Evolutionary conservation across 2,329 filamentous ascomycete genomes (phyloP).

Genomic region (Colletotrichum chlorophyti): DNA sequence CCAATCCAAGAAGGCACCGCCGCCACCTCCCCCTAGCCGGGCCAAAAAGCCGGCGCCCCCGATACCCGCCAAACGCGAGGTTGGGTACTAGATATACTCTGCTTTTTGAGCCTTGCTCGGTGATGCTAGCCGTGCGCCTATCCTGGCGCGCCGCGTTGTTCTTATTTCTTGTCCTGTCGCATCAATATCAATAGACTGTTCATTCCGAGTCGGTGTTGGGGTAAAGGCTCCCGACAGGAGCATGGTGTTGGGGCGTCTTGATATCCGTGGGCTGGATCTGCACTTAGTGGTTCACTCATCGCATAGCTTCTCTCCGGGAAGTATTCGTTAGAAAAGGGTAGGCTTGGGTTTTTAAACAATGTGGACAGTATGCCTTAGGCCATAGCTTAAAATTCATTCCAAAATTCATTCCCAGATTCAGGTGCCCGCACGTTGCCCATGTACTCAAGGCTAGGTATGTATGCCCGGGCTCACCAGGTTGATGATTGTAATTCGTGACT

Average conservation of each 20-base stretch:
- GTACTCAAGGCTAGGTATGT: too few species aligned
- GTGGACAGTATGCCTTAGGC: conserved; percentile 5
- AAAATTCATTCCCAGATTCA: neutral
- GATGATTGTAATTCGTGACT: too few species aligned
- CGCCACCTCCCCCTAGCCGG: conserved; percentile 53
- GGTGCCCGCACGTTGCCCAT: too few species aligned
- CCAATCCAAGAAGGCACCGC: conserved; percentile 47
- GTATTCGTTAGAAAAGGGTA: conserved; percentile 6
- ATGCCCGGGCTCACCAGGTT: too few species aligned
- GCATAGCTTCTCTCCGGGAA: conserved; percentile 10
- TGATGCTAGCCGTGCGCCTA: neutral
- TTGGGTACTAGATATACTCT: conserved; percentile 34
- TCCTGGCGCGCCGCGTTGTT: neutral
- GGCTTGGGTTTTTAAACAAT: conserved; percentile 5
- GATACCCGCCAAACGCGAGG: conserved; percentile 37
- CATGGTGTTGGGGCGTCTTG: conserved; percentile 28
- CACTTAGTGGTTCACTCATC: conserved; percentile 7
- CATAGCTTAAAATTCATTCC: conserved; percentile 3
- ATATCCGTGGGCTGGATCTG: conserved; percentile 28
- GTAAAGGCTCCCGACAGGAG: conserved; percentile 11
- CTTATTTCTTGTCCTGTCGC: conserved; percentile 5
- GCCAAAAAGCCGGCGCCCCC: conserved; percentile 63
- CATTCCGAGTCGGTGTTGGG: conserved; percentile 10
- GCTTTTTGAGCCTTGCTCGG: neutral
- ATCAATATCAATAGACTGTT: conserved; percentile 28